A percentile compares a stretch with the other conserved stretches of the same genome.
Evolutionary conservation across 1,284 basidiomycete genomes (phyloP).

Genomic region (Vanrija sp.): DNA sequence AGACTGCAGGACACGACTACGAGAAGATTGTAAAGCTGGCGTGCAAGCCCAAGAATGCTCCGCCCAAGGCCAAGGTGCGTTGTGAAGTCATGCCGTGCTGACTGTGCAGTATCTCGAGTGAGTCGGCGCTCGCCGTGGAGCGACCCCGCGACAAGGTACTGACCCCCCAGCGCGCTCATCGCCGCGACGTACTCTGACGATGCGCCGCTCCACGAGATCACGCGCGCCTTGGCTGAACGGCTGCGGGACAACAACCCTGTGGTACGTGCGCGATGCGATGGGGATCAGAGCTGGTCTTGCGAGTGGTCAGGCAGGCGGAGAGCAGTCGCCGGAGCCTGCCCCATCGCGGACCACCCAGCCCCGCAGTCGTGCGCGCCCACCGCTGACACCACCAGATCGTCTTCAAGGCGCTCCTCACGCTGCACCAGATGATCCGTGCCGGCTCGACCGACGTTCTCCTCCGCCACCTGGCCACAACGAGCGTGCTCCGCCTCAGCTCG

Average conservation of each 20-base stretch:
- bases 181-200: constrained; percentile 86
- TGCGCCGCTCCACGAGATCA: constrained; percentile 85
- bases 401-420: constrained; percentile 91
- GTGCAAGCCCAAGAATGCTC: constrained; percentile 88
- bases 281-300: too few species aligned
- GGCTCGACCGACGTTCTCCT: constrained; percentile 89
- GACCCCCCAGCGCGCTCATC: constrained; percentile 74
- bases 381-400: constrained; percentile 61
- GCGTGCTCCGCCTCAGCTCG: constrained; percentile 72
- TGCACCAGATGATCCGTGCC: constrained; percentile 90
- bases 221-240: constrained; percentile 74
- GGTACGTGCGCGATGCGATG: constrained; percentile 53
- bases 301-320: too few species aligned
- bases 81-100: not conserved
- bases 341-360: too few species aligned
- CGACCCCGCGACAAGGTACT: not conserved
- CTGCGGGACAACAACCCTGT: constrained; percentile 86
- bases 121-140: constrained; percentile 7
- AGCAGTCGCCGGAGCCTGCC: too few species aligned
- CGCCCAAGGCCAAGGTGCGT: constrained; percentile 83
- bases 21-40: constrained; percentile 68
- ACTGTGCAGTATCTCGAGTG: constrained; percentile 47
- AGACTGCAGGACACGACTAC: constrained; percentile 9
- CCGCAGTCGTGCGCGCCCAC: not conserved
- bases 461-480: constrained; percentile 69